Conservation (phyloP, 805 yeast genomes). For the Candida golubevii region DNA sequence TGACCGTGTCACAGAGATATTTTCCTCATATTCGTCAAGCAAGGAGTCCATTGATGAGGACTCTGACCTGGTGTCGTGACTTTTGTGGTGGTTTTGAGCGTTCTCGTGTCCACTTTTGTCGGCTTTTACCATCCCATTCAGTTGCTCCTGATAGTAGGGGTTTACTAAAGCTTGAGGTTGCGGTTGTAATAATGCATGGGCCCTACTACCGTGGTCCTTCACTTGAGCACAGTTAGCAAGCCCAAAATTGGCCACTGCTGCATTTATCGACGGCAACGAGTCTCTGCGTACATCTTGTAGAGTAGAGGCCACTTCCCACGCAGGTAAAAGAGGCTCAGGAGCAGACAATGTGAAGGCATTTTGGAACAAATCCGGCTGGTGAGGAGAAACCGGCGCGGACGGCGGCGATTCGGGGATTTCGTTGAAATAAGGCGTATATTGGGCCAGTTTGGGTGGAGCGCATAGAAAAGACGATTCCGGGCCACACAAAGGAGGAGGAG, state of each 20-base stretch:
- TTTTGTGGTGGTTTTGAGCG: neutral
- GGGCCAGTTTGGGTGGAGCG: neutral
- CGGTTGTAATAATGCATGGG: neutral
- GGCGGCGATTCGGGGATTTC: constrained; percentile 43
- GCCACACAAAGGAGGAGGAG: neutral
- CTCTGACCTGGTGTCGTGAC: constrained; percentile 6
- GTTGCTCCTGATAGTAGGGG: constrained; percentile 1
- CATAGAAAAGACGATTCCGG: neutral
- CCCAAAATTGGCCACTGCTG: constrained; percentile 28
- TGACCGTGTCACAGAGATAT: constrained; percentile 28
- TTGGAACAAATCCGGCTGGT: constrained; percentile 3
- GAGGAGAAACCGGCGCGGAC: constrained; percentile 40
- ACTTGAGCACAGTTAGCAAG: neutral
- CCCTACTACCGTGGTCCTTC: neutral
- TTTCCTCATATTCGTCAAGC: constrained; percentile 43
- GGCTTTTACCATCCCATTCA: neutral
- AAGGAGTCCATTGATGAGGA: constrained; percentile 37
- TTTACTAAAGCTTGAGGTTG: constrained; percentile 1
- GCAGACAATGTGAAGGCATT: neutral
- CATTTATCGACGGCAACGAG: constrained; percentile 8
- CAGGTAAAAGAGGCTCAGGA: neutral
- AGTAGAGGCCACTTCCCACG: neutral
- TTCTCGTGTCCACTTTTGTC: neutral
- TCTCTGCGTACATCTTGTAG: neutral
- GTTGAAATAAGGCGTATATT: constrained; percentile 17